Conservation (phyloP, 768 basidiomycete genomes). For the Chiua virens region DNA sequence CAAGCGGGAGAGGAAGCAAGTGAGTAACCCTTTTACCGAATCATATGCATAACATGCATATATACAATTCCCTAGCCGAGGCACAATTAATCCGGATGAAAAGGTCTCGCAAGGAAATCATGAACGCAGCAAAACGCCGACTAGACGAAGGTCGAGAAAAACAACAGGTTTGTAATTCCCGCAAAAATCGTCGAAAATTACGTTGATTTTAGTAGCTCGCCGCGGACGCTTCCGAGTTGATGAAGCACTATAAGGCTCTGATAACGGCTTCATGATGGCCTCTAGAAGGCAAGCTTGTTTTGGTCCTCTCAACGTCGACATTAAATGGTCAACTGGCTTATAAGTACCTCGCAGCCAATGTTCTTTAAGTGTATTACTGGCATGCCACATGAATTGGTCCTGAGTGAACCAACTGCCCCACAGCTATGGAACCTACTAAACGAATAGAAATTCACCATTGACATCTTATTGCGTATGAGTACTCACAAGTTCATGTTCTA, state of each 20-base stretch:
- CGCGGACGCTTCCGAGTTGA: slow-evolving; percentile 37
- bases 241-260: slow-evolving; percentile 43
- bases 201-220: slow-evolving; percentile 29
- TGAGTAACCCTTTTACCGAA: slow-evolving; percentile 18
- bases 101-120: slow-evolving; percentile 34
- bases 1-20: slow-evolving; percentile 34
- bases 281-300: slow-evolving; percentile 4
- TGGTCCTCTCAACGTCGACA: neutral
- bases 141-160: slow-evolving; percentile 40
- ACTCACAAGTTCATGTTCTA: slow-evolving; percentile 50
- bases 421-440: slow-evolving; percentile 20
- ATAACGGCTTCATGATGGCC: slow-evolving; percentile 24
- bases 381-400: slow-evolving; percentile 1
- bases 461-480: neutral
- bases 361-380: neutral
- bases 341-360: neutral
- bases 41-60: neutral
- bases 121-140: slow-evolving; percentile 32
- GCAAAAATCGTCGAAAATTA: neutral
- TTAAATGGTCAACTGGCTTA: neutral
- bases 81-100: slow-evolving; percentile 31
- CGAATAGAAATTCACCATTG: slow-evolving; percentile 1
- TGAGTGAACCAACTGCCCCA: neutral
- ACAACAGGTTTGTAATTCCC: slow-evolving; percentile 31
- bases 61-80: slow-evolving; percentile 28